These are phyloP conservation scores for Alternaria viburni DNA, from an alignment of 2,329 filamentous ascomycete genomes.

Conservation along the genomic window DNA sequence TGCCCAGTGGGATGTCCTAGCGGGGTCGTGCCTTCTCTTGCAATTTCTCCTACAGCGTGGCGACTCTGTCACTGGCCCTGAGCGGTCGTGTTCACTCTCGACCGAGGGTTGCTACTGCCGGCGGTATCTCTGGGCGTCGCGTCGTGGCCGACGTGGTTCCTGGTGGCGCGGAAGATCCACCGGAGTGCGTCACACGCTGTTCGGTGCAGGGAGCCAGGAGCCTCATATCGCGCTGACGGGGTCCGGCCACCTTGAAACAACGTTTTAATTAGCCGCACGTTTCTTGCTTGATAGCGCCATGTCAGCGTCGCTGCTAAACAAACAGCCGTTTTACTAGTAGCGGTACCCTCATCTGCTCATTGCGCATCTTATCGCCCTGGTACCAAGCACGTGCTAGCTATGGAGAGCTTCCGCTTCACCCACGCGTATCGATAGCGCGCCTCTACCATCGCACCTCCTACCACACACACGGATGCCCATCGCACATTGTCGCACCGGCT, in stretches of 20 bases:
- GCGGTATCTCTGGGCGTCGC: slow-evolving; percentile 17
- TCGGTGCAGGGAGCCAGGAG: slow-evolving; percentile 5
- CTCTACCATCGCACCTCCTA: background rate
- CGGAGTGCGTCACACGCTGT: slow-evolving; percentile 24
- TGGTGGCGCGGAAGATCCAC: slow-evolving; percentile 40
- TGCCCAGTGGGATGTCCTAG: slow-evolving; percentile 26
- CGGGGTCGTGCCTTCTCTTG: slow-evolving; percentile 30
- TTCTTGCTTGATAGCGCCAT: background rate
- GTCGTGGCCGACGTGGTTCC: slow-evolving; percentile 23
- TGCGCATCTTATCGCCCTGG: background rate
- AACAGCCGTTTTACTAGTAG: background rate
- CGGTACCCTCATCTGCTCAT: background rate
- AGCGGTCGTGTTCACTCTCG: background rate
- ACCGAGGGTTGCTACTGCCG: slow-evolving; percentile 1
- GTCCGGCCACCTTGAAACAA: slow-evolving; percentile 11
- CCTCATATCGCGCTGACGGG: slow-evolving; percentile 10
- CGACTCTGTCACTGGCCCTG: background rate
- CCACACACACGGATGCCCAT: background rate
- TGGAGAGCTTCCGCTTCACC: background rate
- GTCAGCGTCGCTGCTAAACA: background rate
- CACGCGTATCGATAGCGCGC: background rate
- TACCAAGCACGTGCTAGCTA: background rate
- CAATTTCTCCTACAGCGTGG: background rate
- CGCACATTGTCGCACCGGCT: background rate
- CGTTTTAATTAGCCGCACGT: slow-evolving; percentile 7